A percentile compares a stretch with the other conserved stretches of the same genome.
Evolutionary conservation across 2,329 filamentous ascomycete genomes (phyloP).

Genomic region (Epichloe gansuensis): DNA sequence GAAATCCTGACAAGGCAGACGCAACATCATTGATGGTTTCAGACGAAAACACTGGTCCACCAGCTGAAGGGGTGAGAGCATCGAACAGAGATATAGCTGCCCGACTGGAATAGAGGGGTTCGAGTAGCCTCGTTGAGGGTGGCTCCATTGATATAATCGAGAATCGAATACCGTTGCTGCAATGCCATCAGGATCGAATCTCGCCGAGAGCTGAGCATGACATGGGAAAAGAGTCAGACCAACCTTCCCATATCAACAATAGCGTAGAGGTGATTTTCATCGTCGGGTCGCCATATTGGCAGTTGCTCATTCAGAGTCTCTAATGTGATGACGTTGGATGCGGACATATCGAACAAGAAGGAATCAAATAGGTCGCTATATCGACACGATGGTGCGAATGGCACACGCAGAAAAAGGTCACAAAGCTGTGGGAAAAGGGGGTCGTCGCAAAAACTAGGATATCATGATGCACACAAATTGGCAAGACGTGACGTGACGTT

Average conservation of each 20-base stretch:
- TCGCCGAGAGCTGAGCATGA: neutral
- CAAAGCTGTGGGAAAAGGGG: neutral
- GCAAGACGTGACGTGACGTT: neutral
- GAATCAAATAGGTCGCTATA: neutral
- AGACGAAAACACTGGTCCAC: conserved; percentile 30
- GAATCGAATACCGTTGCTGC: conserved; percentile 84
- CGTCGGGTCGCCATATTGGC: conserved; percentile 33
- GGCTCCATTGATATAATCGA: conserved; percentile 73
- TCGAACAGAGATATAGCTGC: conserved; percentile 79
- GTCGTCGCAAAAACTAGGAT: neutral
- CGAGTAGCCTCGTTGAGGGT: conserved; percentile 56
- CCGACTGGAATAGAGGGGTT: conserved; percentile 65
- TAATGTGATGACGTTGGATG: conserved; percentile 34
- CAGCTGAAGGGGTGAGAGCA: conserved; percentile 45
- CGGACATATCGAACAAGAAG: conserved; percentile 14
- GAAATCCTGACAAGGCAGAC: conserved; percentile 55
- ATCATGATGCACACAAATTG: neutral
- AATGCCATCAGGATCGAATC: neutral
- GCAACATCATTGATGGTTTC: conserved; percentile 54
- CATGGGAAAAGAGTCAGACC: conserved; percentile 1
- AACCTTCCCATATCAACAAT: conserved; percentile 50
- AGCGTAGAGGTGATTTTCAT: conserved; percentile 38
- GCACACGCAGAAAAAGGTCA: neutral
- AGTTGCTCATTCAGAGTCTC: conserved; percentile 37
- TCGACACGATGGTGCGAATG: neutral